Evolutionary conservation across 2,329 filamentous ascomycete genomes (phyloP).

Genomic region (Fusarium phyllophilum): DNA sequence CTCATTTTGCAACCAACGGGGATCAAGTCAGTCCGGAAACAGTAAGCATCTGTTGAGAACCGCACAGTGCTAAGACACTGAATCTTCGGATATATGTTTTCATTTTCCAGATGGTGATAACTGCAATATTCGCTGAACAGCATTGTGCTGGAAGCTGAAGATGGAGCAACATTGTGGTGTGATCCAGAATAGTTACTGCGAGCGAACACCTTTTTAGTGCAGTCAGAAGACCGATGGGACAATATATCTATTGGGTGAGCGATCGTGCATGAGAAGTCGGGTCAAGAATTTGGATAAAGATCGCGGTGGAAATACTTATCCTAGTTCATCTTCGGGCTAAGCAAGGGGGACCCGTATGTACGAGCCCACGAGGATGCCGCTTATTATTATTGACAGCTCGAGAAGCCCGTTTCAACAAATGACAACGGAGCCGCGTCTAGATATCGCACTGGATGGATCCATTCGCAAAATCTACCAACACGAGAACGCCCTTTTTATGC

Average conservation of each 20-base stretch:
- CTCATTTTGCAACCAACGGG: not conserved
- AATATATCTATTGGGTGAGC: not conserved
- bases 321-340: conserved; percentile 16
- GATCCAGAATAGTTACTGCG: not conserved
- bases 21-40: not conserved
- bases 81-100: not conserved
- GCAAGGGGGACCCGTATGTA: conserved; percentile 7
- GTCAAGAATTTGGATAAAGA: conserved; percentile 5
- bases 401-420: conserved; percentile 23
- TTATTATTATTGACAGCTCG: conserved; percentile 28
- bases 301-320: conserved; percentile 15
- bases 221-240: not conserved
- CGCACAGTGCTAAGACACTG: conserved; percentile 17
- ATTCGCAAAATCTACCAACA: conserved; percentile 3
- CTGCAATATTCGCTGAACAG: not conserved
- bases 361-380: conserved; percentile 15
- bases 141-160: not conserved
- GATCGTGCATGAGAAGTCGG: not conserved
- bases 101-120: not conserved
- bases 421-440: conserved; percentile 7
- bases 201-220: not conserved
- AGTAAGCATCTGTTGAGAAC: not conserved
- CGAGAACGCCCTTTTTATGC: conserved; percentile 1
- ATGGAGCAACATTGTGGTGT: not conserved
- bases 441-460: conserved; percentile 1